Percentiles rank a stretch among this genome's conserved stretches.
These are phyloP conservation scores for Digitaria exilis DNA, from an alignment of 202 grass and related monocot species.

Conservation along the genomic window DNA sequence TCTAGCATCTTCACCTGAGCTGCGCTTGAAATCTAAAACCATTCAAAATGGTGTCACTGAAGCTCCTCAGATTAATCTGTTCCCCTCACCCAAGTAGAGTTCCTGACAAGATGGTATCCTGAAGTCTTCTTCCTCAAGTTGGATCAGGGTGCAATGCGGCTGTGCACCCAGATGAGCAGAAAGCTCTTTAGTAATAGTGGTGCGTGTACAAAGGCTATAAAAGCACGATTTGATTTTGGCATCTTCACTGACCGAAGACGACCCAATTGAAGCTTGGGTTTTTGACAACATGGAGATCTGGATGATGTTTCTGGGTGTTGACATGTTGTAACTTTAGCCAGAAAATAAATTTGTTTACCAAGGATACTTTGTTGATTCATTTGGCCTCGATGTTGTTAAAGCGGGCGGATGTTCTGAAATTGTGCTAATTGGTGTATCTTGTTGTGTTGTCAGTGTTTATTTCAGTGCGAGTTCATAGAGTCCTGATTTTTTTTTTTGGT, in stretches of 20 bases:
- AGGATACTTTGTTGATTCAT: slow-evolving; percentile 1
- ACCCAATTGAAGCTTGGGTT: neutral
- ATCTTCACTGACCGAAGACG: neutral
- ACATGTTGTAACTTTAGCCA: slow-evolving; percentile 19
- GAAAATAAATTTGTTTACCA: neutral
- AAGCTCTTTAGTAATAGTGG: neutral
- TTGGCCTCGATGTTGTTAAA: neutral
- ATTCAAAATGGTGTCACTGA: slow-evolving; percentile 18
- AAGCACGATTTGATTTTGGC: neutral
- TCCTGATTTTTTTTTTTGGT: too few species aligned
- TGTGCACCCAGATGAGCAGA: slow-evolving; percentile 4
- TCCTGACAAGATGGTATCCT: slow-evolving; percentile 8
- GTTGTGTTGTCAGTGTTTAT: too few species aligned
- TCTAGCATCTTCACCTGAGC: slow-evolving; percentile 49
- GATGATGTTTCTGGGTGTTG: slow-evolving; percentile 20
- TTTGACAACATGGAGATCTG: slow-evolving; percentile 21
- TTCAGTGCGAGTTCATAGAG: too few species aligned
- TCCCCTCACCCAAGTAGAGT: slow-evolving; percentile 14
- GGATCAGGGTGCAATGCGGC: neutral
- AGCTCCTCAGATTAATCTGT: slow-evolving; percentile 39
- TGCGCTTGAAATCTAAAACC: slow-evolving; percentile 41
- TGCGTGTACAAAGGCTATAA: neutral
- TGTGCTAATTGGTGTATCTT: too few species aligned
- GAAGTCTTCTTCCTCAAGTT: neutral
- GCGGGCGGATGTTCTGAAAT: neutral